A percentile compares a stretch with the other conserved stretches of the same genome.
These are phyloP conservation scores for Lyophyllum shimeji DNA, from an alignment of 768 basidiomycete species.

Conservation along the genomic window DNA sequence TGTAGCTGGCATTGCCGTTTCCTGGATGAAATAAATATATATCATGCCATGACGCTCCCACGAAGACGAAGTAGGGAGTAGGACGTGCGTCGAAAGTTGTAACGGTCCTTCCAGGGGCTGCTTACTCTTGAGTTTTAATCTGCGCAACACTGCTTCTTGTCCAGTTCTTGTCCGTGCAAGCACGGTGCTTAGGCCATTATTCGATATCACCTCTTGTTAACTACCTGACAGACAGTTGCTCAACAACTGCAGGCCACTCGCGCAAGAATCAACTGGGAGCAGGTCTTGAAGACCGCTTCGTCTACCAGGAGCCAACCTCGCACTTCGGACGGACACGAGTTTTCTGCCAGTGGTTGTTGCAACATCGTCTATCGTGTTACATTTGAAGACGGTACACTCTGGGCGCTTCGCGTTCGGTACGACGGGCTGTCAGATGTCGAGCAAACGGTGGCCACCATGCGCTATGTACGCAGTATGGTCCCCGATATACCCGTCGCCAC, in stretches of 20 bases:
- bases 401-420: slow-evolving; percentile 13
- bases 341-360: slow-evolving; percentile 10
- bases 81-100: no score
- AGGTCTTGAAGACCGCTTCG: slow-evolving; percentile 12
- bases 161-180: no score
- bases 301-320: slow-evolving; percentile 9
- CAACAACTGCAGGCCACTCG: slow-evolving; percentile 8
- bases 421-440: slow-evolving; percentile 6
- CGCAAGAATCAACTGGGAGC: slow-evolving; percentile 13
- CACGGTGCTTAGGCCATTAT: no score
- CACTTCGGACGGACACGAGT: background rate
- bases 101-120: no score
- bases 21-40: background rate
- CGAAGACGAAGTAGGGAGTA: no score
- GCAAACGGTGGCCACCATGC: slow-evolving; percentile 10
- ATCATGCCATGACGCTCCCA: background rate
- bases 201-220: no score
- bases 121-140: no score
- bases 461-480: slow-evolving; percentile 3
- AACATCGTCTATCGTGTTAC: slow-evolving; percentile 11
- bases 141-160: no score
- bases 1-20: slow-evolving; percentile 9
- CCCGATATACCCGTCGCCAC: slow-evolving; percentile 11
- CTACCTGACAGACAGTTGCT: slow-evolving; percentile 4
- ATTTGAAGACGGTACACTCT: slow-evolving; percentile 6